Evolutionary conservation across 495 filamentous ascomycete species (phyloP).

Genomic region (Penicillium paradoxum): DNA sequence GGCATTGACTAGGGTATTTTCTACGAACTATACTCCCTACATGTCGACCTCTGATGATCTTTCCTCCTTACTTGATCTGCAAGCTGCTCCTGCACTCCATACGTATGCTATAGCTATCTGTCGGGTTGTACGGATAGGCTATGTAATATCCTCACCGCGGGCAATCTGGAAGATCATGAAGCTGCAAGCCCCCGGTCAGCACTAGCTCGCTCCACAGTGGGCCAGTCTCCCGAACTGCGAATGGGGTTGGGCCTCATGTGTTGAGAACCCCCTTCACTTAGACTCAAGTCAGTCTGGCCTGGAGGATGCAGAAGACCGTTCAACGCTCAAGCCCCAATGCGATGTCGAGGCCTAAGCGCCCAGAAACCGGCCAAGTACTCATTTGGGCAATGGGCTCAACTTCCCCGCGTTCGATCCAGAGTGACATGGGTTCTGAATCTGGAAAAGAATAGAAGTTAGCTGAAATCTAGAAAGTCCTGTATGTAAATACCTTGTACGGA

Average conservation of each 20-base stretch:
- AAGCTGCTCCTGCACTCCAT: neutral
- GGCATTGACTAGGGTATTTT: no score
- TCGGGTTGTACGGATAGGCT: neutral
- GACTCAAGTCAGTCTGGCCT: neutral
- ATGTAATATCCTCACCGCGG: neutral
- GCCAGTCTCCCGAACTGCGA: neutral
- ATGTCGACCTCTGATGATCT: neutral
- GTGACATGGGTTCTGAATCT: no score
- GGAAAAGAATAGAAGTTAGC: no score
- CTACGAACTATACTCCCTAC: no score
- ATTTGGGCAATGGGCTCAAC: neutral
- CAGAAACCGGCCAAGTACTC: neutral
- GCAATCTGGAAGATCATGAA: neutral
- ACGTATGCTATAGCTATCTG: neutral
- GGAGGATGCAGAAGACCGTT: neutral
- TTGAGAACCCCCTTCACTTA: no score
- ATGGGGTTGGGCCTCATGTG: no score
- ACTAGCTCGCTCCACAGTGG: neutral
- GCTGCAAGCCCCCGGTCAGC: constrained; percentile 3
- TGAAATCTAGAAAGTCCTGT: no score
- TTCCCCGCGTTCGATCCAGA: neutral
- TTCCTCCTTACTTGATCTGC: neutral
- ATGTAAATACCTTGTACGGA: no score
- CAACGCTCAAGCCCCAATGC: neutral
- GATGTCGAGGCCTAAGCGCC: constrained; percentile 8